A percentile compares a stretch with the other conserved stretches of the same genome.
phyloP scores from a whole-genome alignment of 2,329 filamentous ascomycete genomes.

The Ciborinia camelliae region DNA sequence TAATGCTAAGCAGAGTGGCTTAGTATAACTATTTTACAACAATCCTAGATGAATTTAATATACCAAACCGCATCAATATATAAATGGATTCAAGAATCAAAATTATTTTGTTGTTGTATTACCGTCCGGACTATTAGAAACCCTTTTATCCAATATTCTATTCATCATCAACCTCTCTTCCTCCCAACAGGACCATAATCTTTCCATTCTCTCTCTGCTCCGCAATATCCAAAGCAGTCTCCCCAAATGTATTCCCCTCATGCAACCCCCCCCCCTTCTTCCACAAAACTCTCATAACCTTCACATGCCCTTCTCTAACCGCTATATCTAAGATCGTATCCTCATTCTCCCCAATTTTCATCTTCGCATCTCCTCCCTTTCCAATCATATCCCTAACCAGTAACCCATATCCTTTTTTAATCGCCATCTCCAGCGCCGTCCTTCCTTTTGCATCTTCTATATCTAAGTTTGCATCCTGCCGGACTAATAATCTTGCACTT shows the following conservation, averaged over 20 bases:
- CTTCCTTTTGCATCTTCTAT: slow-evolving; percentile 19
- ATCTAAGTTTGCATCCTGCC: slow-evolving; percentile 19
- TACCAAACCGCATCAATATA: too few species aligned
- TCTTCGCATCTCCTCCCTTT: slow-evolving; percentile 21
- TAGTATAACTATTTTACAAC: too few species aligned
- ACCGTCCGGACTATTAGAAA: too few species aligned
- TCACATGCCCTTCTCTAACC: slow-evolving; percentile 17
- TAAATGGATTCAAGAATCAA: too few species aligned
- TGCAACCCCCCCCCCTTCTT: slow-evolving; percentile 16
- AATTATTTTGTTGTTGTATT: too few species aligned
- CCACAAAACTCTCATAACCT: slow-evolving; percentile 22
- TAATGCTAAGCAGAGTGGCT: too few species aligned
- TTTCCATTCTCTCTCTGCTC: slow-evolving; percentile 21
- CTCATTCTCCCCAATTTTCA: slow-evolving; percentile 22
- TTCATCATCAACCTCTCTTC: background rate
- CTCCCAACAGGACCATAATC: slow-evolving; percentile 21
- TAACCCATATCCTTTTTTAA: slow-evolving; percentile 19
- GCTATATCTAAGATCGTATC: slow-evolving; percentile 23
- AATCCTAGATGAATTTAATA: too few species aligned
- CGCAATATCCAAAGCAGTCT: slow-evolving; percentile 25
- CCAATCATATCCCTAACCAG: slow-evolving; percentile 22
- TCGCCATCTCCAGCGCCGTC: slow-evolving; percentile 20
- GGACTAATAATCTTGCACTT: slow-evolving; percentile 21
- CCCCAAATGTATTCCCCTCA: slow-evolving; percentile 22
- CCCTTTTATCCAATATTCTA: background rate